phyloP scores from a whole-genome alignment of 2,329 filamentous ascomycete species.

The Colletotrichum liaoningense region DNA sequence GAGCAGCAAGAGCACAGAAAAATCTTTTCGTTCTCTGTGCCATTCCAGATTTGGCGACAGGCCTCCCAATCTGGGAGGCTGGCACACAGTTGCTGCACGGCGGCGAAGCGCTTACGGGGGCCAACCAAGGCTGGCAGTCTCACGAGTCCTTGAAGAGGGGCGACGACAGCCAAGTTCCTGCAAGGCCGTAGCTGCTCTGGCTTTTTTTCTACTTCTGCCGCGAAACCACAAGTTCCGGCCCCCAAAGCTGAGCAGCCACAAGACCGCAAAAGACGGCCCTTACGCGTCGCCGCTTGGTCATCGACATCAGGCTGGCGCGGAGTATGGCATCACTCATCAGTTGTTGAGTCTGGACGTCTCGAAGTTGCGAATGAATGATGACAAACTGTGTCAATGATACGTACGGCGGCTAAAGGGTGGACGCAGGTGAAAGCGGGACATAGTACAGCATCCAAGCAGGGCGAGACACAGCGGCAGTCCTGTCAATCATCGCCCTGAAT shows the following conservation, averaged over 20 bases:
- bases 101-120: constrained; percentile 27
- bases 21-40: neutral
- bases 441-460: neutral
- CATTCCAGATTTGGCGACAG: neutral
- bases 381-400: neutral
- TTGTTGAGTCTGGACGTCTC: neutral
- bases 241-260: constrained; percentile 24
- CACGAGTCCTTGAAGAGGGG: neutral
- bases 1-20: neutral
- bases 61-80: neutral
- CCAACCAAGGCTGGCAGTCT: constrained; percentile 22
- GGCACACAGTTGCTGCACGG: neutral
- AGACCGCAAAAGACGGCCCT: neutral
- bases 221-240: neutral
- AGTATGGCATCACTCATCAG: neutral
- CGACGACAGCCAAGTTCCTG: neutral
- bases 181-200: no score
- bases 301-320: constrained; percentile 4
- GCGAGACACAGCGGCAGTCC: constrained; percentile 22
- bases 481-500: constrained; percentile 28
- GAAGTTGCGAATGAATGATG: neutral
- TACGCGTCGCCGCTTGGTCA: constrained; percentile 25
- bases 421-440: neutral
- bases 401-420: constrained; percentile 1
- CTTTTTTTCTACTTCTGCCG: constrained; percentile 11